Base-by-base conservation (phyloP, 2,329 filamentous ascomycete species). In the Aureobasidium sp. region DNA sequence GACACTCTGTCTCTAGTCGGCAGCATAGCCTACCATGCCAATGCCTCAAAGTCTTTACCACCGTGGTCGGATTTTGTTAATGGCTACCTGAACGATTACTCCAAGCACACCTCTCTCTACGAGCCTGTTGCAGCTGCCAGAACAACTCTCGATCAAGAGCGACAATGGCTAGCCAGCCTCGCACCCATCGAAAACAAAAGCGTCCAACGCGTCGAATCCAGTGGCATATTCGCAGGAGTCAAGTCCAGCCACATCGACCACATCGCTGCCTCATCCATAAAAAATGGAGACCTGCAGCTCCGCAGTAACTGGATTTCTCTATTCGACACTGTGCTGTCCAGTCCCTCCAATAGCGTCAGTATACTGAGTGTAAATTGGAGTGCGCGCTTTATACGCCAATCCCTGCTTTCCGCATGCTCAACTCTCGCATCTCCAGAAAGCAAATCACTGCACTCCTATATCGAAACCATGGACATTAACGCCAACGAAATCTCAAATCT, bases 341-440 rank as follows among this genome's bases (percentile, higher is more conserved):
- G 11, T 4, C 17, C 48, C 42, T 6, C 31, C n/a, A 45, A 55
- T 17, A 63, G 64, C 12, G 56, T 77, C 39, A 66, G 67, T 29
- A 73, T 80, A 20, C 52, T 80, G 6, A 79, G 77, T 58, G 78
- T 80, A 2, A 80, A 80, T 62, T 81, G 78, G 78, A 78, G 77
- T 63, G 69, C 69, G 20, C 67, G 67, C 1, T 79, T 79, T 62
- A 79, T 80, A 55, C 64, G 67, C 47, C 45, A 53, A 11, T 64
- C 67, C 1, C 39, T 71, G 63, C 31, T 45, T 61, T 53, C 52
- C 22, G 47, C 58, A 22, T 36, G 55, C 12, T 56, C 49, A 15
- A 52, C 36, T 20, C 31, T 17, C 17, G 31, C 45, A 53, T 39
- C n/a, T 42, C 39, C 39, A 14, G 15, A 29, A 4, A 42, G 20